Percentiles rank a stretch among this genome's conserved stretches.
phyloP scores from a whole-genome alignment of 192 early-diverging fungal species.

The Coemansia sp. region DNA sequence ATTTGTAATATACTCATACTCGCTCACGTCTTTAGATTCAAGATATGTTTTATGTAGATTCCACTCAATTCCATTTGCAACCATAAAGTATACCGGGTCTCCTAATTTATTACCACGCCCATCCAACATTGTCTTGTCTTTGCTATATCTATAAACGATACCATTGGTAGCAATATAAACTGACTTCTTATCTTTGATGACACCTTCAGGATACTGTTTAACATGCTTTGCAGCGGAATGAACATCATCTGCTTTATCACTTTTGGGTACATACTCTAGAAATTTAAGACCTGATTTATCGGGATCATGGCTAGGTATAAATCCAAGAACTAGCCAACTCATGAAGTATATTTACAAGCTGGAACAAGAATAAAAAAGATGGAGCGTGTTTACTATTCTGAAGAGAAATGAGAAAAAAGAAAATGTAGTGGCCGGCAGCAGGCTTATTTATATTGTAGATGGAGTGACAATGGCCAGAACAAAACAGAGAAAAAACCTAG shows the following conservation, averaged over 20 bases:
- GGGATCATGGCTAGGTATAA: too few relatives aligned
- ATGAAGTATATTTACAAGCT: not conserved
- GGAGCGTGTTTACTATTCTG: too few relatives aligned
- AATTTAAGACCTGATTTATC: too few relatives aligned
- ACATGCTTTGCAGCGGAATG: not conserved
- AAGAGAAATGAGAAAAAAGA: not conserved
- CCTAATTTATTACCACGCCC: not conserved
- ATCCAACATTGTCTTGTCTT: too few relatives aligned
- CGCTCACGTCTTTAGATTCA: too few relatives aligned
- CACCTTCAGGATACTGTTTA: not conserved
- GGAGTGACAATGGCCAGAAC: not conserved
- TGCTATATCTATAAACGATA: too few relatives aligned
- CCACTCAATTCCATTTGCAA: not conserved
- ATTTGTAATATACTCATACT: too few relatives aligned
- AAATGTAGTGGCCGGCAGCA: not conserved
- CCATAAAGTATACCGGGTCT: not conserved
- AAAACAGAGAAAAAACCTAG: not conserved
- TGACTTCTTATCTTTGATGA: not conserved
- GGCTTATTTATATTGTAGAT: not conserved
- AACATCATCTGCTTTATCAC: too few relatives aligned
- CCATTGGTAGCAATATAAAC: not conserved
- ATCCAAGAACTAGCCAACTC: not conserved
- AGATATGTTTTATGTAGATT: too few relatives aligned
- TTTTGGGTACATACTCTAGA: too few relatives aligned
- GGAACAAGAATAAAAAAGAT: not conserved